phyloP scores from a whole-genome alignment of 164 flowering plant species.

The Nymphaea colorata region DNA sequence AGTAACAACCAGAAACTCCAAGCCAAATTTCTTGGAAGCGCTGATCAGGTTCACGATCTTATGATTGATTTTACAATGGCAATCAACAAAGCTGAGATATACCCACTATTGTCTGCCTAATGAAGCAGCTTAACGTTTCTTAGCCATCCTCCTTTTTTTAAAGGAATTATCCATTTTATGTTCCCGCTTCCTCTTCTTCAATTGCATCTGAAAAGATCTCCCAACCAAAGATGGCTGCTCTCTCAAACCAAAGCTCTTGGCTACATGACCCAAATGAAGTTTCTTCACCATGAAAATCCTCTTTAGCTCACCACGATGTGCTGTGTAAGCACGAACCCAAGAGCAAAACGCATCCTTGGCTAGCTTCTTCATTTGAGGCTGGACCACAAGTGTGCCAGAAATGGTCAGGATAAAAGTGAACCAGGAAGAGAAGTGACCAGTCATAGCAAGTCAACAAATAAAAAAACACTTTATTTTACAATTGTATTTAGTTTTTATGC shows the following conservation, averaged over 20 bases:
- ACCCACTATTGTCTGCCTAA: not conserved
- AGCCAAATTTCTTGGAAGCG: no score
- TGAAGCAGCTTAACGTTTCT: constrained; percentile 15
- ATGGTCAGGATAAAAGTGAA: not conserved
- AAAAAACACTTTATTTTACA: no score
- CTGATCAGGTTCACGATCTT: no score
- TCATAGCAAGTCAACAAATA: not conserved
- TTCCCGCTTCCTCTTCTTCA: constrained; percentile 65
- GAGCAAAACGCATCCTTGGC: constrained; percentile 83
- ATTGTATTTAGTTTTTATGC: no score
- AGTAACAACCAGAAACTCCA: no score
- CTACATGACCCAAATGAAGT: constrained; percentile 90
- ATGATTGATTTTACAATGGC: no score
- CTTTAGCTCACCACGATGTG: constrained; percentile 90
- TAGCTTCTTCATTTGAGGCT: constrained; percentile 47
- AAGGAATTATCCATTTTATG: constrained; percentile 30
- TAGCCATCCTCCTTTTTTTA: constrained; percentile 27
- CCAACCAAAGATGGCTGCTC: constrained; percentile 88
- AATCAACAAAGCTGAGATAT: not conserved
- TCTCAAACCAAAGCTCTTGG: constrained; percentile 82
- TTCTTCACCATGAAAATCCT: constrained; percentile 77
- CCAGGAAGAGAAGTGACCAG: not conserved
- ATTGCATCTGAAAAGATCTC: constrained; percentile 38
- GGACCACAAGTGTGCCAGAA: constrained; percentile 5
- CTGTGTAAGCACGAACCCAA: constrained; percentile 91